Percentiles rank a stretch among this genome's conserved stretches.
Conservation (phyloP, 2,329 filamentous ascomycete species). For the Ciborinia camelliae region DNA sequence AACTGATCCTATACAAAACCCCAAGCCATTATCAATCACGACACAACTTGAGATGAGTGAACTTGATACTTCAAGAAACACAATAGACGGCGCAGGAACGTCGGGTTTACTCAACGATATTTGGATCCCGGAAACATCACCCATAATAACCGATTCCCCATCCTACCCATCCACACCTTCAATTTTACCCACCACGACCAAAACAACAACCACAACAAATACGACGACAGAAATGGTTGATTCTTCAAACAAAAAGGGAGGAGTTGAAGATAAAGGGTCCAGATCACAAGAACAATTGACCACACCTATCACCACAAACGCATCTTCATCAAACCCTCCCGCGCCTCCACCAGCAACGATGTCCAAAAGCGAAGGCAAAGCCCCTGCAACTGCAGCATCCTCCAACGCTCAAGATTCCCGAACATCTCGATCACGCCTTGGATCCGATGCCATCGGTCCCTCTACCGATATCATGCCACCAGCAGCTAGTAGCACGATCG, state of each 20-base stretch:
- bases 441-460: slow-evolving; percentile 8
- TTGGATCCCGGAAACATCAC: slow-evolving; percentile 13
- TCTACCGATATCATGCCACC: background rate
- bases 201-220: background rate
- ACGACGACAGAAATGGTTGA: background rate
- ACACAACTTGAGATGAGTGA: slow-evolving; percentile 6
- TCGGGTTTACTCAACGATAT: slow-evolving; percentile 16
- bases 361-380: slow-evolving; percentile 10
- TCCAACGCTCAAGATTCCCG: background rate
- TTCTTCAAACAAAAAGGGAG: background rate
- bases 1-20: background rate
- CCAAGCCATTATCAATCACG: background rate
- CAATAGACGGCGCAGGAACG: slow-evolving; percentile 2
- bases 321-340: background rate
- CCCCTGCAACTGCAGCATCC: background rate
- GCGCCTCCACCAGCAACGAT: background rate
- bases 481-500: slow-evolving; percentile 17
- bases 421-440: background rate
- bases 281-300: slow-evolving; percentile 3
- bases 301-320: background rate
- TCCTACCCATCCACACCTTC: background rate
- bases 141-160: background rate
- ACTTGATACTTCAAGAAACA: background rate
- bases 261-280: background rate
- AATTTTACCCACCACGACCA: background rate